Evolutionary conservation across 2,329 filamentous ascomycete genomes (phyloP).

Genomic region (Ceratocystis alfenasii): DNA sequence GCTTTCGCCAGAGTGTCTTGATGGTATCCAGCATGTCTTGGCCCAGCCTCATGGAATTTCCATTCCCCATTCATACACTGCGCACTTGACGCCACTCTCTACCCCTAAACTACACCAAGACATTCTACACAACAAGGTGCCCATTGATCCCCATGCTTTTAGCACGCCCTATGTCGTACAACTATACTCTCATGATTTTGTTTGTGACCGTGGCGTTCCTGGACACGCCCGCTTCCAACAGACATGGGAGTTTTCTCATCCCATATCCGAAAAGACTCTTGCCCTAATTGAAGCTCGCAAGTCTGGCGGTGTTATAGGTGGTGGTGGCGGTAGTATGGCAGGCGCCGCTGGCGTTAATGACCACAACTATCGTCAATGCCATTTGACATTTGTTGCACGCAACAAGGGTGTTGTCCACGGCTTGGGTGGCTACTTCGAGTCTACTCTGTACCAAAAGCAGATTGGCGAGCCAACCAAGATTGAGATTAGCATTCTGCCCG

Average conservation of each 20-base stretch:
- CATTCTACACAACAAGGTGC: constrained; percentile 47
- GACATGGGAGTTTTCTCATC: constrained; percentile 72
- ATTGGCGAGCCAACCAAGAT: constrained; percentile 42
- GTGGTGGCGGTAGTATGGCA: constrained; percentile 59
- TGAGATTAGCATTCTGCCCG: constrained; percentile 84
- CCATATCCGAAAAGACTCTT: constrained; percentile 49
- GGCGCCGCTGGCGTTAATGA: constrained; percentile 75
- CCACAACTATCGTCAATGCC: constrained; percentile 75
- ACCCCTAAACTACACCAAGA: constrained; percentile 78
- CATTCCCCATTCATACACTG: constrained; percentile 86
- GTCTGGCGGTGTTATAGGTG: constrained; percentile 52
- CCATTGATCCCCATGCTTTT: constrained; percentile 58
- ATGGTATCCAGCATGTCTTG: constrained; percentile 89
- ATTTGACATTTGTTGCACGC: constrained; percentile 64
- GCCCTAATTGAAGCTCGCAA: constrained; percentile 44
- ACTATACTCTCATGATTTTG: constrained; percentile 77
- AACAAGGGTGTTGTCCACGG: constrained; percentile 80
- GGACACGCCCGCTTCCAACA: constrained; percentile 54
- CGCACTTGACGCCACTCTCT: constrained; percentile 82
- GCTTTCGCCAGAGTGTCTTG: constrained; percentile 87
- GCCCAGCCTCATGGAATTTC: constrained; percentile 69
- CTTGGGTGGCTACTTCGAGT: constrained; percentile 89
- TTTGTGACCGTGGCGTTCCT: constrained; percentile 51
- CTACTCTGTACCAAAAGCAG: constrained; percentile 62
- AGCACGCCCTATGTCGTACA: constrained; percentile 93